Base-by-base conservation (phyloP, 2,329 filamentous ascomycete genomes). In the Arthrobotrys conoides region DNA sequence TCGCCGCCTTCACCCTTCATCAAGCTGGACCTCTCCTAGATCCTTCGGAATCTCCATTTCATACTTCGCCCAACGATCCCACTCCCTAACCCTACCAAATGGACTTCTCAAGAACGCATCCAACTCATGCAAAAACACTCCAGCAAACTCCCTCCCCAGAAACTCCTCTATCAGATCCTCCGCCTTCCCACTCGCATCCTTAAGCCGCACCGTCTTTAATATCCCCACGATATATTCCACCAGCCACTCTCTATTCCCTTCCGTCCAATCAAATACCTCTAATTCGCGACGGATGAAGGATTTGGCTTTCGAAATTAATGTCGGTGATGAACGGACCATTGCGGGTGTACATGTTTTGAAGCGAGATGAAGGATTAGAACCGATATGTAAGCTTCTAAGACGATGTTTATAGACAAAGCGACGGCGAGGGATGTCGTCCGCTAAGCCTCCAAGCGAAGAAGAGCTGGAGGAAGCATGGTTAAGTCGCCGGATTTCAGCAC, bases 221-320 rank as follows among this genome's bases (percentile, higher is more conserved):
- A 97, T 92, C 9, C 92, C 91, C 48, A 97, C 85, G 67, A 97
- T 89, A 83, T 96, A 97, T 82, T 96, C 93, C 9, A 97, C 87
- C 10, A 97, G 84, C 80, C 94, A 97, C 82, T 97, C 94, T 6
- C 91, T 89, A 82, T 94, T 95, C 80, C 89, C 91, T 88, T 48
- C 89, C 83, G 72, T 83, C 82, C 36, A 96, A 16, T 88, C 87
- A 81, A 97, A 97, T 18, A 97, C 93, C 69, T 90, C 90, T 2
- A 97, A 86, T 83, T 98, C 95, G 51, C 95, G 89, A 0, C 94
- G 89, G 64, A 97, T 89, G 89, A 93, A 98, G 79, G 89, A 90
- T 5, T 92, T 88, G 1, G 94, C 94, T 41, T 92, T 91, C 0
- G 91, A 92, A 18, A 93, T 88, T 0, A 97, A 88, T 22, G 90